These are phyloP conservation scores for Sphaerulina musiva DNA, from an alignment of 2,329 filamentous ascomycete genomes.

Conservation along the genomic window DNA sequence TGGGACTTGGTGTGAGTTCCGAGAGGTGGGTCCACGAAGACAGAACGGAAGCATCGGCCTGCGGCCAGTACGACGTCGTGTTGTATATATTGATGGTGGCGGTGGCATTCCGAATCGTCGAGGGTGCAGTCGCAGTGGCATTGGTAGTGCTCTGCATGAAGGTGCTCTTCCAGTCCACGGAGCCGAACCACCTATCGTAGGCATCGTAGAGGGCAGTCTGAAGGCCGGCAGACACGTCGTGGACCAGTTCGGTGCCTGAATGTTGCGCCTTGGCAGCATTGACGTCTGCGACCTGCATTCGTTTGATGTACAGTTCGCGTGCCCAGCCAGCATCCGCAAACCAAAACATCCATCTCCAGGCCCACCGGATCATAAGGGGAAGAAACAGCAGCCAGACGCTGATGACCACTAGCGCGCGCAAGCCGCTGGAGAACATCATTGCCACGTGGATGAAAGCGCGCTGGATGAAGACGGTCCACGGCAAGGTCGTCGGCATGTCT, in stretches of 20 bases:
- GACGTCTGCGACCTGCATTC: slow-evolving; percentile 16
- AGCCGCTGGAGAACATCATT: slow-evolving; percentile 15
- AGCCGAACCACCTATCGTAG: slow-evolving; percentile 13
- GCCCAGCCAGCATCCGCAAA: slow-evolving; percentile 71
- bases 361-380: slow-evolving; percentile 81
- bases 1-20: slow-evolving; percentile 60
- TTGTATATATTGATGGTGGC: slow-evolving; percentile 2
- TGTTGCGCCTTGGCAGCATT: slow-evolving; percentile 7
- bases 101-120: slow-evolving; percentile 12
- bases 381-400: slow-evolving; percentile 85
- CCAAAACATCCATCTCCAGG: slow-evolving; percentile 95
- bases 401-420: slow-evolving; percentile 67
- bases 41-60: slow-evolving; percentile 27
- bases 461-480: slow-evolving; percentile 70
- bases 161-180: slow-evolving; percentile 2
- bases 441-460: slow-evolving; percentile 70
- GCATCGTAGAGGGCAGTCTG: slow-evolving; percentile 9
- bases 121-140: background rate
- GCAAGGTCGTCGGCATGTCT: slow-evolving; percentile 81
- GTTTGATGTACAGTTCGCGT: slow-evolving; percentile 33
- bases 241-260: slow-evolving; percentile 3
- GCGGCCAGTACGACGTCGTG: slow-evolving; percentile 13
- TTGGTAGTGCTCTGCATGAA: background rate
- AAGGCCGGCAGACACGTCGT: slow-evolving; percentile 6
- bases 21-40: slow-evolving; percentile 43